Base-by-base conservation (phyloP, 164 flowering plant genomes). In the Pachysandra terminalis region DNA sequence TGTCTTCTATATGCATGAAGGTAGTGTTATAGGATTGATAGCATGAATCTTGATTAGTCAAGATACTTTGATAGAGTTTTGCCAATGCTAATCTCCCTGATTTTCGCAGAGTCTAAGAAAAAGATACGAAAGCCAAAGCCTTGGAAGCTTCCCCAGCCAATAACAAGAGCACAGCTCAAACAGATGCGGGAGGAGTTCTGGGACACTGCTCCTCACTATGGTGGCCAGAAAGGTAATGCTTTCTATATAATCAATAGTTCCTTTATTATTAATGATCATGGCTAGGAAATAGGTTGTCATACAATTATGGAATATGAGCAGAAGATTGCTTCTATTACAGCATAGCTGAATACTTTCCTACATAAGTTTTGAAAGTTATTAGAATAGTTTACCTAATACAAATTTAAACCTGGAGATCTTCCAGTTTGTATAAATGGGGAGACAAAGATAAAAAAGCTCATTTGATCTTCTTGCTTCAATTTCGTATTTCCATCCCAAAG, bases 131-230 rank as follows among this genome's bases (percentile, higher is more conserved):
- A 93, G 77, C 98, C 97, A 63, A 93, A 87, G 68, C 80, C 94
- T 32, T 93, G 98, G 98, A 89, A 85, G 79, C 90, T 89, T 75
- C 65, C 96, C 67, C 84, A 84, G 73, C 87, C 91, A 25, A 79
- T 93, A 63, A 90, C 98, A 63, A 83, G 77, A 75, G 65, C 87
- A 59, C 91, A 93, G 70, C 92, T 93, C 6, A 69, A 75, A 63
- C 91, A 86, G 79, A 74, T 93, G 83, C 88, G 96, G 32, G 97
- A 91, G 54, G 98, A 93, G 73, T 93, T 93, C 74, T 93, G 98
- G 98, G 98, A 93, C 73, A 90, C 98, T 64, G 98, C 98, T 74
- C 97, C 98, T 73, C 90, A 88, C 69, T 89, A 91, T 80, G 95
- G 97, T 68, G 97, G 97, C 63, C 68, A 65, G 26, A 65, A 80